These are phyloP conservation scores for Rhizopogon vinicolor DNA, from an alignment of 768 basidiomycete species.

Conservation along the genomic window DNA sequence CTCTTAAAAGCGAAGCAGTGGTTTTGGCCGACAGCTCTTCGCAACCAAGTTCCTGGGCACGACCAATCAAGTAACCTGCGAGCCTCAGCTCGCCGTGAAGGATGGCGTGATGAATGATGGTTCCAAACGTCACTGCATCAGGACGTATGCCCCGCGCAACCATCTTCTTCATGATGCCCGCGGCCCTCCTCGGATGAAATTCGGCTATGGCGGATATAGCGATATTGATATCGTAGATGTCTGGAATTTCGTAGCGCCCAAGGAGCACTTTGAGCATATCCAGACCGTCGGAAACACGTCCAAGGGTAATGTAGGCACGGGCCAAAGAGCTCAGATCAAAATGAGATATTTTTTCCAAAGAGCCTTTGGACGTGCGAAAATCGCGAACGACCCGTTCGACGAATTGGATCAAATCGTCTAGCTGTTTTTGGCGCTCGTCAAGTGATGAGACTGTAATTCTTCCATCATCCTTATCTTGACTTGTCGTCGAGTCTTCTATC, in stretches of 20 bases:
- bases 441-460: slow-evolving; percentile 16
- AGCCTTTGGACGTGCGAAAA: slow-evolving; percentile 40
- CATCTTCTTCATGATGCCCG: slow-evolving; percentile 49
- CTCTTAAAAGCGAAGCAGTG: slow-evolving; percentile 42
- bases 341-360: slow-evolving; percentile 45
- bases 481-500: slow-evolving; percentile 7
- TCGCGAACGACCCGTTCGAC: slow-evolving; percentile 39
- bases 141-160: slow-evolving; percentile 41
- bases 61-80: slow-evolving; percentile 36
- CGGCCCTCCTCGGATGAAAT: slow-evolving; percentile 42
- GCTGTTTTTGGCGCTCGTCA: not conserved
- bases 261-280: slow-evolving; percentile 41
- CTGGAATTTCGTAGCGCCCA: slow-evolving; percentile 48
- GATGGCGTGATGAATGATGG: slow-evolving; percentile 56
- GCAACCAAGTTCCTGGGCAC: slow-evolving; percentile 32
- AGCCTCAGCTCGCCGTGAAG: slow-evolving; percentile 39
- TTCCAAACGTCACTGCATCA: slow-evolving; percentile 53
- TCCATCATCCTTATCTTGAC: slow-evolving; percentile 4
- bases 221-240: slow-evolving; percentile 63
- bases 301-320: slow-evolving; percentile 56
- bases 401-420: slow-evolving; percentile 29
- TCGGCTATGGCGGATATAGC: slow-evolving; percentile 50
- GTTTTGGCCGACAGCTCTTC: slow-evolving; percentile 42
- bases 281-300: slow-evolving; percentile 43
- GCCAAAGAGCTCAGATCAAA: slow-evolving; percentile 55